Percentiles rank a stretch among this genome's conserved stretches.
Evolutionary conservation across 306 rosid genomes (phyloP).

Genomic region (Sindora glabra): DNA sequence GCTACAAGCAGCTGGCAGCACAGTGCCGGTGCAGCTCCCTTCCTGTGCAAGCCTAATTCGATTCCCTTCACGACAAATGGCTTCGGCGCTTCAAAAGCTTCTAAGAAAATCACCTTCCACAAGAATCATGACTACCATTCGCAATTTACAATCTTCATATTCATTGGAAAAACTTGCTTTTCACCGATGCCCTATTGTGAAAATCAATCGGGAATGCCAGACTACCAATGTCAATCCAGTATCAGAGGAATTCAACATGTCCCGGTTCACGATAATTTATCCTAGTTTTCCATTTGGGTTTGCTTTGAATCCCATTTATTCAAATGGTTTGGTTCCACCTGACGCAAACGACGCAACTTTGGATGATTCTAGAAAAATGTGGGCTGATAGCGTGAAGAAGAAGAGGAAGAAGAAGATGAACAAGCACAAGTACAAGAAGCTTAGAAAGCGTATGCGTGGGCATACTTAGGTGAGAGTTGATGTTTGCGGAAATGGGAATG

Average conservation of each 20-base stretch:
- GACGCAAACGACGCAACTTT: conserved; percentile 19
- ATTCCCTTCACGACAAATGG: no score
- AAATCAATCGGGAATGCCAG: conserved; percentile 5
- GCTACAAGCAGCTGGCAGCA: no score
- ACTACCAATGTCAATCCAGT: neutral
- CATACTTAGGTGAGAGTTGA: conserved; percentile 46
- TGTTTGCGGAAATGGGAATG: neutral
- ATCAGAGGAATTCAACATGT: neutral
- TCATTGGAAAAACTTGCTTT: conserved; percentile 1
- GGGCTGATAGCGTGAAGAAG: conserved; percentile 92
- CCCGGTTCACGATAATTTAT: conserved; percentile 24
- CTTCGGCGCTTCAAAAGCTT: conserved; percentile 55
- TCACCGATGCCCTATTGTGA: conserved; percentile 1
- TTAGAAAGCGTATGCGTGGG: conserved; percentile 60
- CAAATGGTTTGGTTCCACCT: conserved; percentile 15
- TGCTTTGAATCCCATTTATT: conserved; percentile 24
- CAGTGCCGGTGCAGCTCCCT: no score
- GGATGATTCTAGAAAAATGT: conserved; percentile 38
- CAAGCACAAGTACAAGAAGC: conserved; percentile 73
- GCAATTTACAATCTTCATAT: conserved; percentile 7
- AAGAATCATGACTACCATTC: conserved; percentile 23
- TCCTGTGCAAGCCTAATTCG: neutral
- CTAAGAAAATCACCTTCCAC: conserved; percentile 30
- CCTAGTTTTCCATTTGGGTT: conserved; percentile 58
- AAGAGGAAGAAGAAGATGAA: conserved; percentile 79